Evolutionary conservation across 108 stramenopile genomes (phyloP).

Genomic region (Pseudonitzschia multiseries): DNA sequence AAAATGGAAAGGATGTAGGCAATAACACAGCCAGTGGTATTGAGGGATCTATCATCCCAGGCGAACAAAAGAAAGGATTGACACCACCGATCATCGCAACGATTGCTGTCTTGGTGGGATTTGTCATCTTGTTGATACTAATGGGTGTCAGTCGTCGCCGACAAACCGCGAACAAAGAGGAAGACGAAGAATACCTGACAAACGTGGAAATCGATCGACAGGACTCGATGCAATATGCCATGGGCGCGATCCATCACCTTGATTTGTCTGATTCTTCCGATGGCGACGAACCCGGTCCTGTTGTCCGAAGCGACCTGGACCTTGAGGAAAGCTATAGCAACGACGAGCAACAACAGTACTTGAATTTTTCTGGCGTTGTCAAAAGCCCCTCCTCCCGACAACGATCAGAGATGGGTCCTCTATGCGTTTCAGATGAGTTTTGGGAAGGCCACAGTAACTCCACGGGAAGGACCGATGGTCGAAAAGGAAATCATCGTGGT

Average conservation of each 20-base stretch:
- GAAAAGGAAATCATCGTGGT: not conserved
- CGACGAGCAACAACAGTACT: not conserved
- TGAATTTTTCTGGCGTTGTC: not conserved
- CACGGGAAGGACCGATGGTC: not conserved
- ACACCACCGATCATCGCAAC: conserved; percentile 13
- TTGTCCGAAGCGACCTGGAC: conserved; percentile 2
- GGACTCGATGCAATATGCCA: not conserved
- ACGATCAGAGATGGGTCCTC: conserved; percentile 12
- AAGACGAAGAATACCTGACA: conserved; percentile 14
- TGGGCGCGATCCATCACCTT: not conserved
- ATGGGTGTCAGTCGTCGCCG: not conserved
- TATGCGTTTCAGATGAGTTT: conserved; percentile 5
- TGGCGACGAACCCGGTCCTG: not conserved
- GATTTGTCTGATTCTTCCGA: conserved; percentile 12
- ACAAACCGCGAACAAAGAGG: not conserved
- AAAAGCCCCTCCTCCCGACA: conserved; percentile 3
- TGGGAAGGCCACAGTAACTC: not conserved
- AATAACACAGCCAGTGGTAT: conserved; percentile 2
- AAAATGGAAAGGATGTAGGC: conserved; percentile 1
- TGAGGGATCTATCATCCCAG: not conserved
- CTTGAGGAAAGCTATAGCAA: not conserved
- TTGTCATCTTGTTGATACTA: not conserved
- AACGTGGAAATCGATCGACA: not conserved
- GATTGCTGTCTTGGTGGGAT: not conserved
- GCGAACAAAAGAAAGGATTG: not conserved